Evolutionary conservation across 257 asterid species (phyloP), one percentile per base, ranked within the genome.

Genomic region (Solanum neorickii): DNA sequence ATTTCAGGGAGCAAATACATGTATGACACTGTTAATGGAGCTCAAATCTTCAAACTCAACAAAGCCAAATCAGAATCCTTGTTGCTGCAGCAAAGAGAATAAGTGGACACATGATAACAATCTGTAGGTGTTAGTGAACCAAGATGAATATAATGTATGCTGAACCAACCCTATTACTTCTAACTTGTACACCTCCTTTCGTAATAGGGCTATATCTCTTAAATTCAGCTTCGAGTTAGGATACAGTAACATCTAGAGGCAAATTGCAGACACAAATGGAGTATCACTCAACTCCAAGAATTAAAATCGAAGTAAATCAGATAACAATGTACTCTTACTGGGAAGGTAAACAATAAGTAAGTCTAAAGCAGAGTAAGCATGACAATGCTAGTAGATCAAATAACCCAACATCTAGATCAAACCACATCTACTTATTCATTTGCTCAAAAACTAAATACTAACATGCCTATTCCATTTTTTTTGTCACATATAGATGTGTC

Each of bases 51-150:
- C 94, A 91, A 94, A 97, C 86, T 97, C 98, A 77, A 97, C 98
- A 86, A 97, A 97, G 49, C 98, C 99, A 78, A 94, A 97, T 90
- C 96, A 95, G 89, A 91, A 94, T n/a, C 94, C 96, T 78, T 94
- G 98, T 88, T 90, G 95, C 95, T 94, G 91, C 87, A 88, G 78
- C 88, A 74, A 87, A 87, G 44, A 41, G 69, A 29, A 49, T 29
- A 52, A 89, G 44, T 83, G 66, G 62, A 75, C 33, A 86, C n/a
- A 84, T 76, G 62, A 66, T 84, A n/a, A 77, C 68, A 25, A 77
- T 84, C 80, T 82, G 66, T 44, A 41, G 16, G 70, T 20, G 33
- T 74, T 46, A 27, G 39, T 46, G 77, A 70, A 65, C 69, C 31
- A 77, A 84, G 83, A 37, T 12, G 82, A 82, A 78, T 27, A 82